Percentiles rank a stretch among this genome's conserved stretches.
These are phyloP conservation scores for Vitis riparia DNA, from an alignment of 164 flowering plant species.

Conservation along the genomic window DNA sequence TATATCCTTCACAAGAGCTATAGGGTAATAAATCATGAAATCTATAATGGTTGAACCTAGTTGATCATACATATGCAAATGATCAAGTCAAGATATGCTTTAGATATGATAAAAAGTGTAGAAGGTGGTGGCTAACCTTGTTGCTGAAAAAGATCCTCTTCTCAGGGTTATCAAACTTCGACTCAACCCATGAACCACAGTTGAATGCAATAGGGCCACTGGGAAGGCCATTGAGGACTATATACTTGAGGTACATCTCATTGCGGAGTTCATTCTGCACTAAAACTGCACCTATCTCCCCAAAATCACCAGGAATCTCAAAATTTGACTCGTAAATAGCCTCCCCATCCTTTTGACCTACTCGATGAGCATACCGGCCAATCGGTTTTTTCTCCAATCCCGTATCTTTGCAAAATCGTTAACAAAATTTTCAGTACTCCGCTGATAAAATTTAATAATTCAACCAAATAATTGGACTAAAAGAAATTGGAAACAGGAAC, in stretches of 20 bases:
- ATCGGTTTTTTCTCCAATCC: background rate
- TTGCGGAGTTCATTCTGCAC: background rate
- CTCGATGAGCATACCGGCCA: background rate
- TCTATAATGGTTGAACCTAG: too few relatives aligned
- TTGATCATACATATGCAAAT: background rate
- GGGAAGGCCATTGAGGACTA: background rate
- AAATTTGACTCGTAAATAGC: background rate
- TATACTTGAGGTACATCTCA: background rate
- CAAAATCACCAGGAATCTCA: background rate
- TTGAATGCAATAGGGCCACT: background rate
- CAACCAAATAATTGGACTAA: too few relatives aligned
- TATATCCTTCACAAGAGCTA: too few relatives aligned
- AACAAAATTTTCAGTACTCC: too few relatives aligned
- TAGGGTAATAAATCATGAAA: too few relatives aligned
- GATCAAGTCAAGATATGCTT: background rate
- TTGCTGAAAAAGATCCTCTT: too few relatives aligned
- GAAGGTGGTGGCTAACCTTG: background rate
- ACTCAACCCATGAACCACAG: background rate
- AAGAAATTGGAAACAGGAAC: too few relatives aligned
- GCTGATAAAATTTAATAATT: too few relatives aligned
- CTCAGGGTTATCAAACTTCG: background rate
- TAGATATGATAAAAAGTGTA: background rate
- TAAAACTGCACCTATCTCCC: background rate
- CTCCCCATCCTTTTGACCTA: background rate
- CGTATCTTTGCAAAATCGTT: background rate